Evolutionary conservation across 2,329 filamentous ascomycete genomes (phyloP).

Genomic region (Fusarium globosum): DNA sequence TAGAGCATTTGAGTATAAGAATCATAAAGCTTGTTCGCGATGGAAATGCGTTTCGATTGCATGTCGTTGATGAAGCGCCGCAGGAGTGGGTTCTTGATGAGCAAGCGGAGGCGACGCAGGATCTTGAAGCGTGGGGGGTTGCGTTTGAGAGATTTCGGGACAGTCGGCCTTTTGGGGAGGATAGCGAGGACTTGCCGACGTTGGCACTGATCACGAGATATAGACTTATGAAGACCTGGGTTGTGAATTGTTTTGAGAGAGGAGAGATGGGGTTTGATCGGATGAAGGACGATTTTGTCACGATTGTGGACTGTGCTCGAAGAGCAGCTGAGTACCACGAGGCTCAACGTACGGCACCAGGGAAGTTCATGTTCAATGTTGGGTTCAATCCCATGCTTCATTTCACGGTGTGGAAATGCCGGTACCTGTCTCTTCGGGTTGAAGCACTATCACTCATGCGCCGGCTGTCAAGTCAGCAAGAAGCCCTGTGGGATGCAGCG

Average conservation of each 20-base stretch:
- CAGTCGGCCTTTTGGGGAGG: neutral
- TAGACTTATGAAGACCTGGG: slow-evolving; percentile 50
- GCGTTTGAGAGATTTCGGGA: slow-evolving; percentile 39
- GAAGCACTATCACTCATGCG: slow-evolving; percentile 49
- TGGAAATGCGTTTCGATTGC: slow-evolving; percentile 44
- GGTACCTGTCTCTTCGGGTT: slow-evolving; percentile 50
- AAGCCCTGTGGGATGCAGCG: slow-evolving; percentile 53
- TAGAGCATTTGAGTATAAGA: slow-evolving; percentile 46
- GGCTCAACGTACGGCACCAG: neutral
- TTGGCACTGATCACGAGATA: slow-evolving; percentile 48
- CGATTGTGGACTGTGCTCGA: slow-evolving; percentile 45
- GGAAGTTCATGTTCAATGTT: slow-evolving; percentile 56
- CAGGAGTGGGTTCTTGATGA: slow-evolving; percentile 36
- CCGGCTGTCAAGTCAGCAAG: slow-evolving; percentile 45
- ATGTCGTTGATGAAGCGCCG: slow-evolving; percentile 11
- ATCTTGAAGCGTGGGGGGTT: slow-evolving; percentile 46
- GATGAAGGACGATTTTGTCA: slow-evolving; percentile 45
- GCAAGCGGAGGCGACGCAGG: slow-evolving; percentile 32
- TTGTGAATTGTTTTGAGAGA: slow-evolving; percentile 43
- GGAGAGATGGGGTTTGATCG: slow-evolving; percentile 52
- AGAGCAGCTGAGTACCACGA: slow-evolving; percentile 18
- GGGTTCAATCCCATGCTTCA: slow-evolving; percentile 54
- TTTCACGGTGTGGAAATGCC: slow-evolving; percentile 54
- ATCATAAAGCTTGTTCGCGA: slow-evolving; percentile 47
- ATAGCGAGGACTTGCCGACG: slow-evolving; percentile 7